Conservation (phyloP, 768 basidiomycete genomes). For the Clitopilus passeckerianus region DNA sequence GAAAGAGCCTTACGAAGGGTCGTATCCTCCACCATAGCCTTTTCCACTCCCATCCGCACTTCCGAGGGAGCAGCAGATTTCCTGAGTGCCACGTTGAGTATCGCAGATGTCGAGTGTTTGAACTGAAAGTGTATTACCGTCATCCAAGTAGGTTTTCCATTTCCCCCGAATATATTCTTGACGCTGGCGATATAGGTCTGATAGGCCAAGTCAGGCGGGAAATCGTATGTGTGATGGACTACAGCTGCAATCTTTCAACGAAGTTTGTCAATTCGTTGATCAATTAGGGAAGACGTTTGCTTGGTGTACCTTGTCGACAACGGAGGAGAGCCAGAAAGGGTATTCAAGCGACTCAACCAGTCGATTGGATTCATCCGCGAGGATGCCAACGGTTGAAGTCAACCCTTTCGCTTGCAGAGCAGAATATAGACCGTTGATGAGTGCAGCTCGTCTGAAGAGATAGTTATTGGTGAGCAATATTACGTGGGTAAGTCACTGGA, state of each 20-base stretch:
- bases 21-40: conserved; percentile 28
- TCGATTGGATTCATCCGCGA: conserved; percentile 37
- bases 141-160: conserved; percentile 33
- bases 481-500: not conserved
- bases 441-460: conserved; percentile 28
- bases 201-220: conserved; percentile 33
- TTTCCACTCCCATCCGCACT: conserved; percentile 27
- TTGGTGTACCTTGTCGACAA: conserved; percentile 19
- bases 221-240: conserved; percentile 42
- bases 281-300: not conserved
- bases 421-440: conserved; percentile 30
- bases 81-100: conserved; percentile 12
- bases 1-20: conserved; percentile 23
- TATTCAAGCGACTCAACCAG: conserved; percentile 25
- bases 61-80: conserved; percentile 32
- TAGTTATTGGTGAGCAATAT: not conserved
- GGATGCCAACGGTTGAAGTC: conserved; percentile 26
- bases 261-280: not conserved
- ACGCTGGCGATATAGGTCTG: conserved; percentile 21
- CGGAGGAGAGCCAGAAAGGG: conserved; percentile 27
- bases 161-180: conserved; percentile 21
- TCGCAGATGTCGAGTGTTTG: not conserved
- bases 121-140: conserved; percentile 18
- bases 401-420: conserved; percentile 25
- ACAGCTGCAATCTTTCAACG: conserved; percentile 26